A percentile compares a stretch with the other conserved stretches of the same genome.
Evolutionary conservation across 169 alveolate species (phyloP).

Genomic region (Theileria annulata): DNA sequence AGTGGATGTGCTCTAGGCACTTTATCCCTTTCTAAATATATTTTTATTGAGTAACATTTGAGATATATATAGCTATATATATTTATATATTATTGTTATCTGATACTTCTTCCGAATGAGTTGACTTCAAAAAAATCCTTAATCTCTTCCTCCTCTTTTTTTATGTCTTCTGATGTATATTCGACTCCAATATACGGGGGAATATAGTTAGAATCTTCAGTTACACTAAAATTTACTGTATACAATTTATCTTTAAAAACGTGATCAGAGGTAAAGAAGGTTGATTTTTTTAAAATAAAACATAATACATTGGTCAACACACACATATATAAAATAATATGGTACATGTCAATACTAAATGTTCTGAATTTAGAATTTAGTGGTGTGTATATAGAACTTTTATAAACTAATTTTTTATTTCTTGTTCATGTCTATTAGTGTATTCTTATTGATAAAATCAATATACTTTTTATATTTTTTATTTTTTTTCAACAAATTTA

Average conservation of each 20-base stretch:
- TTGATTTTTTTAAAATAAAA: neutral
- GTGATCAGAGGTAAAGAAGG: neutral
- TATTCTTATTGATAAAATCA: neutral
- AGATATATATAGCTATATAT: no score
- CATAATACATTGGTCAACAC: neutral
- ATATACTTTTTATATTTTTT: neutral
- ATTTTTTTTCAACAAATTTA: neutral
- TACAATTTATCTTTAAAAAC: neutral
- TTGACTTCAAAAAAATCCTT: constrained; percentile 34
- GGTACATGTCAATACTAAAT: neutral
- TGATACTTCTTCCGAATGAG: constrained; percentile 56
- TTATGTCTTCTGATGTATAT: constrained; percentile 49
- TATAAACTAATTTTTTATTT: no score
- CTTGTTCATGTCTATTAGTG: no score
- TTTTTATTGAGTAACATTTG: neutral
- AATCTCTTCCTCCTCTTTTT: constrained; percentile 54
- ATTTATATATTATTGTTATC: neutral
- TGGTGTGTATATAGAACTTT: no score
- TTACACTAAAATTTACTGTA: neutral
- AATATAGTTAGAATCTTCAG: constrained; percentile 15
- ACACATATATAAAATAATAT: neutral
- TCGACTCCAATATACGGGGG: constrained; percentile 43
- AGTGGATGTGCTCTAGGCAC: constrained; percentile 68
- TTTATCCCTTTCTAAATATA: constrained; percentile 54
- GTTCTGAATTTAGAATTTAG: no score